Base-by-base conservation (phyloP, 306 rosid genomes). In the Vigna angularis region DNA sequence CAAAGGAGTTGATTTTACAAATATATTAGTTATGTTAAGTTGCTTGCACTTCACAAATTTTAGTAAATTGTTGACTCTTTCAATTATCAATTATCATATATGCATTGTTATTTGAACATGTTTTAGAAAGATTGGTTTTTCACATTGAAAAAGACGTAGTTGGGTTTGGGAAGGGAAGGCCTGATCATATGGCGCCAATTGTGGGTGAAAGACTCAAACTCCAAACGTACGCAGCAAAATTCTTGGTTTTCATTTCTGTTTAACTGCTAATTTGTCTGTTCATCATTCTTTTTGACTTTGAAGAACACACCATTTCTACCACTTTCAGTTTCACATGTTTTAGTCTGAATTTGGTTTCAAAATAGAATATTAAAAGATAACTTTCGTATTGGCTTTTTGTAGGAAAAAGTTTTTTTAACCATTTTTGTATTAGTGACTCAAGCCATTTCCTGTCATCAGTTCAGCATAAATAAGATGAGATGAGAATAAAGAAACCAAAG, bases 161-260 rank as follows among this genome's bases (percentile, higher is more conserved):
- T 86, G 56, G 76, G 72, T 52, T 76, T 51, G 20, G 40, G n/a
- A 6, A 8, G 61, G 68, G 61, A 70, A 77, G 47, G n/a, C 76
- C 80, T 4, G 61, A 67, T 71, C 83, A 75, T 80, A 85, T 81
- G 87, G 87, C 91, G 87, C 83, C 64, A 89, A 83, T 85, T 80
- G 17, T 9, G 81, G 97, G 91, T 68, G 56, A 62, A 78, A 75
- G 81, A 45, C 15, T 45, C 5, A 11, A 74, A 68, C 45, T 69
- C 83, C 88, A 77, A 73, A 82, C 86, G 69, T 58, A 73, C 26
- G 55, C 58, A 16, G 40, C 1, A 63, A 59, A 79, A 66, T 73
- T 85, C 40, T 73, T 82, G 78, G 82, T 80, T 85, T 88, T 85
- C 86, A 30, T 36, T 82, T 58, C 44, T 79, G 66, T 48, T 77